Evolutionary conservation across 2,329 filamentous ascomycete genomes (phyloP), one percentile per base, ranked within the genome.

Genomic region (Verticillium nubilum): DNA sequence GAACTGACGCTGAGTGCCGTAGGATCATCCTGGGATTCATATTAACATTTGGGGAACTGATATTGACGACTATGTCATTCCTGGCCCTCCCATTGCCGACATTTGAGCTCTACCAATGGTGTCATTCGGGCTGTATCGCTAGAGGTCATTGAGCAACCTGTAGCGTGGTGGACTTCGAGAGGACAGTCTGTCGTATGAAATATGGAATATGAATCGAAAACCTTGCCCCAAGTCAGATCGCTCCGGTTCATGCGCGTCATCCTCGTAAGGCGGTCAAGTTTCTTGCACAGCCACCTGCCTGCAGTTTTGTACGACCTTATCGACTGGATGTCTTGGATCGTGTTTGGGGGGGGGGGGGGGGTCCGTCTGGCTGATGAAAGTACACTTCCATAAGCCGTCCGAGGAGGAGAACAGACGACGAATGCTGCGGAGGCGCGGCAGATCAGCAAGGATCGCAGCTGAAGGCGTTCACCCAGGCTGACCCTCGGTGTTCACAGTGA

Each of bases 21-120:
- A 23, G 28, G 23, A 56, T n/a, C 54, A 56, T 29, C 54, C 54
- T 27, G 54, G 54, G n/a, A 56, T 56, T 15, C 54, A 35, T n/a
- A 56, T 56, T 31, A 56, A 56, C 29, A 56, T 56, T 23, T 56
- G 54, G 54, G 31, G n/a, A 19, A 31, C n/a, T 27, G 56, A 52
- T 27, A 52, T 56, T 19, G 29, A 23, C 56, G 47, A 58, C 57
- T 63, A 63, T 59, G 54, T 62, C 60, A 59, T 62, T 42, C 62
- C 62, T 25, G 62, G 62, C 42, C 62, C 62, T 50, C 50, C 62
- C 12, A 25, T 63, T 47, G 54, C 33, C 54, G 29, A 31, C 17
- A n/a, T 54, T n/a, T 54, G n/a, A 54, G 6, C 27, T n/a, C 29
- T 12, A 31, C 13, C 29, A 12, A 12, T 31, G 29, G 13, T 12